Conservation (phyloP, 176 grass and related monocot genomes). For the Triticum monococcum region DNA sequence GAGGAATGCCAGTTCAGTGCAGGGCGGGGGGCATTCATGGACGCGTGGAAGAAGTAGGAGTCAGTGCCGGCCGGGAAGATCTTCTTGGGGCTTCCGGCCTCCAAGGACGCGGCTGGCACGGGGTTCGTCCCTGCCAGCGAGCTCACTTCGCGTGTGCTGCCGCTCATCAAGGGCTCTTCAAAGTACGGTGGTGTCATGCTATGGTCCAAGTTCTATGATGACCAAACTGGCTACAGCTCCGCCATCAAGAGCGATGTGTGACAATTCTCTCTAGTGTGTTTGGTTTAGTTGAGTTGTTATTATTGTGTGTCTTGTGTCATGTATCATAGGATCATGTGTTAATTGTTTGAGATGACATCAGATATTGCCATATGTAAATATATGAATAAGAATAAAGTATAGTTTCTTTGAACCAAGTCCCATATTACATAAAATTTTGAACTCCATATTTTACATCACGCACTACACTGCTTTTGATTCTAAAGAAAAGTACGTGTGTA, state of each 20-base stretch:
- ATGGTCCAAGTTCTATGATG: constrained; percentile 66
- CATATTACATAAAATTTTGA: no score
- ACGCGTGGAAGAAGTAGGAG: constrained; percentile 57
- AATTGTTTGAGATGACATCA: background rate
- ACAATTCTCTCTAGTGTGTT: background rate
- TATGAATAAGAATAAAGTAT: no score
- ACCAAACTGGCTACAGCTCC: constrained; percentile 39
- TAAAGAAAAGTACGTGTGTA: no score
- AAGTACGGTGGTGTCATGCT: constrained; percentile 75
- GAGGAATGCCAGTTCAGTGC: constrained; percentile 38
- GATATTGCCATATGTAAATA: no score
- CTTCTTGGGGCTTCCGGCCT: constrained; percentile 60
- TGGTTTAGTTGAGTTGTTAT: no score
- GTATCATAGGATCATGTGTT: background rate
- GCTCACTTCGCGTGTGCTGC: constrained; percentile 51
- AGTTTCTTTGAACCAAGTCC: no score
- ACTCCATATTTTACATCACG: no score
- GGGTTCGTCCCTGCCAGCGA: constrained; percentile 46
- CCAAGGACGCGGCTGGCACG: constrained; percentile 24
- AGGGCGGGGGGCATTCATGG: constrained; percentile 19
- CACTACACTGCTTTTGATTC: no score
- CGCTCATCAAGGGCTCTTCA: constrained; percentile 43
- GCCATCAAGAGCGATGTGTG: constrained; percentile 23
- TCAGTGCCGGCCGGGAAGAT: constrained; percentile 45
- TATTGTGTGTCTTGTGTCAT: background rate